Conservation (phyloP, 2,329 filamentous ascomycete species). For the Cercospora brassicicola region DNA sequence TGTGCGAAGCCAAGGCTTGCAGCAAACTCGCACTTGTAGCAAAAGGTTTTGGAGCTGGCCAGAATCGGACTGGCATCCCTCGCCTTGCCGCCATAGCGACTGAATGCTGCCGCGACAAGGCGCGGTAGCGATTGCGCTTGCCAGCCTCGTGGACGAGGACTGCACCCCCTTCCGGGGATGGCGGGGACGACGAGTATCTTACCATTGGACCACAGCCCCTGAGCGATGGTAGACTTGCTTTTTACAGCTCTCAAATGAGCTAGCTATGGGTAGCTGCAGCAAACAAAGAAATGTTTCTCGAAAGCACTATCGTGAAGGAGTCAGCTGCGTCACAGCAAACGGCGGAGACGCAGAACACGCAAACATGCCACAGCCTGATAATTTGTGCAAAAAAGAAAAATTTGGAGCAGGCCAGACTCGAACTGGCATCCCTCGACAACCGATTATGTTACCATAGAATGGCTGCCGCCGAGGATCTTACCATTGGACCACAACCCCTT, state of each 20-base stretch:
- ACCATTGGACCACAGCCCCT: background rate
- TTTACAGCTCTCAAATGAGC: background rate
- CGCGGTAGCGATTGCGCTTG: background rate
- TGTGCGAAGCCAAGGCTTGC: too few species aligned
- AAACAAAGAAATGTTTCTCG: background rate
- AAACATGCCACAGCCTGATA: background rate
- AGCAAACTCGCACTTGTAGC: too few species aligned
- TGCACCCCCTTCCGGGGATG: background rate
- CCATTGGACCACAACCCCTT: too few species aligned
- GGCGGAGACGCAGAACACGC: background rate
- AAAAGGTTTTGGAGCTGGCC: background rate
- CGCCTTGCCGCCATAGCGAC: background rate
- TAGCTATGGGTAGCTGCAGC: background rate
- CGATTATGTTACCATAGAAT: too few species aligned
- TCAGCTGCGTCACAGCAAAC: background rate
- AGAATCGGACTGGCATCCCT: background rate
- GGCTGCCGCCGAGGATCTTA: too few species aligned
- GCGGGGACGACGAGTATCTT: background rate
- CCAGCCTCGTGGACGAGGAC: background rate
- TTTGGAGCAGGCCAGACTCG: background rate
- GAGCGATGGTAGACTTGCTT: background rate
- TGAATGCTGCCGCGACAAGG: background rate
- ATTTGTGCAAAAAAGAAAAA: background rate
- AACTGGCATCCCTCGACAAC: too few species aligned
- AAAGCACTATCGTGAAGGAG: background rate